Percentiles rank a stretch among this genome's conserved stretches.
These are phyloP conservation scores for Magnusiomyces tetraspermus DNA, from an alignment of 1,139 yeast genomes.

Conservation along the genomic window DNA sequence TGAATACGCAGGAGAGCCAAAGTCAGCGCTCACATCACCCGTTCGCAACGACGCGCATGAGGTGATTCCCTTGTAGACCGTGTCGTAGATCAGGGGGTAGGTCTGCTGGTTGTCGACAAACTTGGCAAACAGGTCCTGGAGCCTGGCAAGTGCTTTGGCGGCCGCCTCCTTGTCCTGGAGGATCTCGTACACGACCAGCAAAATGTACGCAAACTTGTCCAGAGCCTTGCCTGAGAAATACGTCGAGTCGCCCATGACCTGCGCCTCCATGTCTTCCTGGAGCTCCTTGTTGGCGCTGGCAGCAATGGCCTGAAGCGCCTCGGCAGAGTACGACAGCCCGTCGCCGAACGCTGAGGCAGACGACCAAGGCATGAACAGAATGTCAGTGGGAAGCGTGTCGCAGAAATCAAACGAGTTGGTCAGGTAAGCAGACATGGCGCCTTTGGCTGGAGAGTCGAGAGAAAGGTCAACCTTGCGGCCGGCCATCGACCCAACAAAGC, in stretches of 20 bases:
- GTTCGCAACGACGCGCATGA: constrained; percentile 38
- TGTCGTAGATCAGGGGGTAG: constrained; percentile 59
- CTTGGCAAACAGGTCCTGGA: constrained; percentile 47
- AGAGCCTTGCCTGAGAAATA: constrained; percentile 53
- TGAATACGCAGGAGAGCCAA: constrained; percentile 55
- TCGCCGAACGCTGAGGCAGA: constrained; percentile 35
- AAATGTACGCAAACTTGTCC: constrained; percentile 64
- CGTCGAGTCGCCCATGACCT: constrained; percentile 43
- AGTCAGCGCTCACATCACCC: constrained; percentile 44
- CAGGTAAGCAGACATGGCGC: constrained; percentile 52
- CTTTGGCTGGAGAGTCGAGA: constrained; percentile 55
- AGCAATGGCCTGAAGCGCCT: constrained; percentile 46
- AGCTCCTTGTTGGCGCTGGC: constrained; percentile 50
- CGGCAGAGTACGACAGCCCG: constrained; percentile 49
- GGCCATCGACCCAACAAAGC: constrained; percentile 46
- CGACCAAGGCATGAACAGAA: constrained; percentile 57
- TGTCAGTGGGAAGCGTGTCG: constrained; percentile 42
- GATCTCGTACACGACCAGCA: constrained; percentile 45
- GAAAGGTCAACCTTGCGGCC: constrained; percentile 56
- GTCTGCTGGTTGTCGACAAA: constrained; percentile 44
- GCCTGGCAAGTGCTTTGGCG: constrained; percentile 35
- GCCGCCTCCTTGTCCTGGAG: constrained; percentile 16
- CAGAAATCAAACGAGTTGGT: constrained; percentile 42
- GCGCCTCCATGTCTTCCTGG: constrained; percentile 44
- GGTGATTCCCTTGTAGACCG: constrained; percentile 55